phyloP scores from a whole-genome alignment of 176 grass and related monocot genomes.

The Avena eriantha region DNA sequence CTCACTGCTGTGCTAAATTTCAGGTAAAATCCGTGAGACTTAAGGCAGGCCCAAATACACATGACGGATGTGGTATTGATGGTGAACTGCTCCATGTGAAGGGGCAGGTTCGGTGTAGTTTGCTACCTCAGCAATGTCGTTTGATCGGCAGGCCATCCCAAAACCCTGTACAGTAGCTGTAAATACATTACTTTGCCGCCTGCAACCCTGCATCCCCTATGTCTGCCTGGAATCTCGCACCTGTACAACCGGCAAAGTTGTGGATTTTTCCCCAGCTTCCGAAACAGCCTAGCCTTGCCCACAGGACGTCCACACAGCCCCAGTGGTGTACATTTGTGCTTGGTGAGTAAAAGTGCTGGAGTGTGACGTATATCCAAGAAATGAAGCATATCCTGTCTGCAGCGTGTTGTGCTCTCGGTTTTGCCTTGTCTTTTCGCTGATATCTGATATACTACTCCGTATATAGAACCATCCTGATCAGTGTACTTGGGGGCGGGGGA shows the following conservation, averaged over 20 bases:
- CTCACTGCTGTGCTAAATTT: slow-evolving; percentile 36
- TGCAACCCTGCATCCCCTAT: slow-evolving; percentile 22
- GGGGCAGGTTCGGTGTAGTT: slow-evolving; percentile 83
- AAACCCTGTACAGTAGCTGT: slow-evolving; percentile 62
- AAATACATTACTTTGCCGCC: slow-evolving; percentile 42
- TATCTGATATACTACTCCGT: slow-evolving; percentile 24
- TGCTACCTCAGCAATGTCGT: slow-evolving; percentile 89
- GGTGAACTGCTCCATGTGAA: slow-evolving; percentile 82
- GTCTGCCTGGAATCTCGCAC: slow-evolving; percentile 24
- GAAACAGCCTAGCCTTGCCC: slow-evolving; percentile 51
- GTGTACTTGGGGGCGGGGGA: not conserved
- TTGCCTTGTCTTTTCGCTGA: slow-evolving; percentile 34
- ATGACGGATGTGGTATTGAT: slow-evolving; percentile 91
- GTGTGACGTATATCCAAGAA: slow-evolving; percentile 49
- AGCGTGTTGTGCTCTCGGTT: slow-evolving; percentile 29
- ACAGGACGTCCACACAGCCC: not conserved
- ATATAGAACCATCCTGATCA: slow-evolving; percentile 31
- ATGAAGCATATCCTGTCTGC: slow-evolving; percentile 46
- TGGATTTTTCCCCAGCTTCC: slow-evolving; percentile 37
- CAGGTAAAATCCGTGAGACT: slow-evolving; percentile 94
- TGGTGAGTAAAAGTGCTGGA: slow-evolving; percentile 38
- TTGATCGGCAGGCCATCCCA: slow-evolving; percentile 76
- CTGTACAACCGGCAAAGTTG: slow-evolving; percentile 37
- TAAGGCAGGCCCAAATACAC: slow-evolving; percentile 75
- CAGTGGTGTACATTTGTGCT: slow-evolving; percentile 39